phyloP scores from a whole-genome alignment of 2,329 filamentous ascomycete species.

The Verticillium longisporum region DNA sequence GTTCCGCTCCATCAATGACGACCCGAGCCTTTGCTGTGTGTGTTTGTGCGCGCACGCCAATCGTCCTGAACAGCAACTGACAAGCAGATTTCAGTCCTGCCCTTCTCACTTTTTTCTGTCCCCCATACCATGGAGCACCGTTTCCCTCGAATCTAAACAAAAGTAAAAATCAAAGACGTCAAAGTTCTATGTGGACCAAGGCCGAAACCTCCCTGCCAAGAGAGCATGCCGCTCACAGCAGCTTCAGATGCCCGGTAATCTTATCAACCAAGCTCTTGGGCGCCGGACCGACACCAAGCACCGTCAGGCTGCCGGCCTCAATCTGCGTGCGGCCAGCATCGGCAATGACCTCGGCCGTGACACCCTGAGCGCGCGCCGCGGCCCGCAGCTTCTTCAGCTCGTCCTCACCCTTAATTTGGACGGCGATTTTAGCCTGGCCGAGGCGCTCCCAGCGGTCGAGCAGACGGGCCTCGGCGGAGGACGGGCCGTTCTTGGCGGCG shows the following conservation, averaged over 20 bases:
- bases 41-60: not conserved
- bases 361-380: slow-evolving; percentile 72
- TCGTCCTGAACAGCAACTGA: not conserved
- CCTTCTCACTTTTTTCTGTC: not conserved
- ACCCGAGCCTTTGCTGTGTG: no score
- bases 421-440: slow-evolving; percentile 89
- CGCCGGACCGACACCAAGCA: slow-evolving; percentile 75
- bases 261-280: slow-evolving; percentile 82
- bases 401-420: slow-evolving; percentile 83
- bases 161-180: no score
- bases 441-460: slow-evolving; percentile 77
- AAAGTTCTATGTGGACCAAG: no score
- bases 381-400: slow-evolving; percentile 69
- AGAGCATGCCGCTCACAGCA: slow-evolving; percentile 51
- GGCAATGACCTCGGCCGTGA: slow-evolving; percentile 84
- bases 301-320: slow-evolving; percentile 84
- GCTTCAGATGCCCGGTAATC: slow-evolving; percentile 78
- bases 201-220: not conserved
- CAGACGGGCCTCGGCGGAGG: slow-evolving; percentile 50
- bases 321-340: slow-evolving; percentile 98
- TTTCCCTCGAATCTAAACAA: not conserved
- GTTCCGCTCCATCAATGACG: not conserved
- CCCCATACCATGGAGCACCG: not conserved
- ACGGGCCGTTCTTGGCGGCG: slow-evolving; percentile 38
- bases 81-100: not conserved